Evolutionary conservation across 176 grass and related monocot genomes (phyloP).

Genomic region (Melocanna baccifera): DNA sequence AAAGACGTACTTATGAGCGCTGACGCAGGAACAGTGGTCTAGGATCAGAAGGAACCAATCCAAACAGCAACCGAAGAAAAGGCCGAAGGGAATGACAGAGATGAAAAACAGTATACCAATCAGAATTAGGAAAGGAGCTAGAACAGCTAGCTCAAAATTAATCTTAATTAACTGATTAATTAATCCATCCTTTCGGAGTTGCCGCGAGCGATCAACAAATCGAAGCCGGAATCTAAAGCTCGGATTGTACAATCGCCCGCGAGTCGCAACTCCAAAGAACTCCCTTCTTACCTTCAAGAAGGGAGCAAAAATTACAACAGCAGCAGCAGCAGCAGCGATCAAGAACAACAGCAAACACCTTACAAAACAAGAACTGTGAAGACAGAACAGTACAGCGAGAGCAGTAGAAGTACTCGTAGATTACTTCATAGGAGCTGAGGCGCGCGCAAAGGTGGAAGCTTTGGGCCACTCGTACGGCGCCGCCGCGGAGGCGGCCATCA

Average conservation of each 20-base stretch:
- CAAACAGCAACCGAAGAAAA: background rate
- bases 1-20: conserved; percentile 15
- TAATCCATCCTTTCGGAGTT: background rate
- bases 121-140: background rate
- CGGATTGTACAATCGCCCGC: conserved; percentile 19
- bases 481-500: conserved; percentile 39
- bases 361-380: conserved; percentile 23
- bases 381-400: background rate
- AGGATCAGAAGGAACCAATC: conserved; percentile 4
- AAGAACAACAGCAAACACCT: conserved; percentile 14
- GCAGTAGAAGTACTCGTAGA: background rate
- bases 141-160: background rate
- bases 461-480: conserved; percentile 25
- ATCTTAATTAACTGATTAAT: conserved; percentile 25
- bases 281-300: conserved; percentile 18
- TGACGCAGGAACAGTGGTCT: conserved; percentile 8
- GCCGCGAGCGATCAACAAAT: conserved; percentile 21
- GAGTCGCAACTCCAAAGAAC: conserved; percentile 11
- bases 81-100: conserved; percentile 1
- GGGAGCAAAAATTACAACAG: conserved; percentile 59
- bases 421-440: background rate
- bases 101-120: background rate
- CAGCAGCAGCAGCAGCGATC: background rate
- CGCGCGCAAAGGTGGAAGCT: background rate
- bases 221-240: conserved; percentile 8